Conservation (phyloP, 176 grass and related monocot species). For the Oryza brachyantha region DNA sequence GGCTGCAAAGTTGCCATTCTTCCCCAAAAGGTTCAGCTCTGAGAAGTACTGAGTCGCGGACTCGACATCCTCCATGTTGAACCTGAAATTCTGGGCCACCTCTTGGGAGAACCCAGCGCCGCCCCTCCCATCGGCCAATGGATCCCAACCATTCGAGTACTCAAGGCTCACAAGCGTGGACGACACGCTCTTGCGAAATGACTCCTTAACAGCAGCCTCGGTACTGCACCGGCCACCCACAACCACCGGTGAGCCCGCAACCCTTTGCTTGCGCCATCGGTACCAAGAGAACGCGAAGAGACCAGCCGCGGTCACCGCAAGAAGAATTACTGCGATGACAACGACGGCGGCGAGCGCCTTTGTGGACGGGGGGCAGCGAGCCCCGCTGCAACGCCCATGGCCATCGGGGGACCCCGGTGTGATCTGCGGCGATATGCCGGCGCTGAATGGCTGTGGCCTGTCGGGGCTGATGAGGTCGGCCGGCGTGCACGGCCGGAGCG, state of each 20-base stretch:
- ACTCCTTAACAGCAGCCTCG: slow-evolving; percentile 32
- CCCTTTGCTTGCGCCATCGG: slow-evolving; percentile 39
- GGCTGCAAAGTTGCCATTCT: slow-evolving; percentile 42
- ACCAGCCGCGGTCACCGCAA: slow-evolving; percentile 32
- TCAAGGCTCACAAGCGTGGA: slow-evolving; percentile 86
- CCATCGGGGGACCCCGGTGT: slow-evolving; percentile 21
- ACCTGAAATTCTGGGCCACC: slow-evolving; percentile 51
- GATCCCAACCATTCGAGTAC: slow-evolving; percentile 87
- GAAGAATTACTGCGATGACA: slow-evolving; percentile 37
- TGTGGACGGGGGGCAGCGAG: slow-evolving; percentile 44
- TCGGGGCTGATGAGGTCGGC: slow-evolving; percentile 63
- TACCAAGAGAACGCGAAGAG: slow-evolving; percentile 59
- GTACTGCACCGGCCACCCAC: slow-evolving; percentile 16
- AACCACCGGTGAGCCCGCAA: background rate
- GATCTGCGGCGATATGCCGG: slow-evolving; percentile 46
- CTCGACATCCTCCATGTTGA: slow-evolving; percentile 91
- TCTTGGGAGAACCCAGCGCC: slow-evolving; percentile 40
- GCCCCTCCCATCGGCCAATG: slow-evolving; percentile 59
- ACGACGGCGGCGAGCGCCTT: slow-evolving; percentile 53
- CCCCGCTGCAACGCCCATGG: slow-evolving; percentile 36
- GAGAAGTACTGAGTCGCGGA: slow-evolving; percentile 94
- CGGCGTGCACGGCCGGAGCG: slow-evolving; percentile 63
- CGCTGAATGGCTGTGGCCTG: slow-evolving; percentile 80
- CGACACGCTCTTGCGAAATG: slow-evolving; percentile 46
- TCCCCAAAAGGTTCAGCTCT: slow-evolving; percentile 67